Evolutionary conservation across 306 rosid species (phyloP), one percentile per base, ranked within the genome.

Genomic region (Prinsepia uniflora): DNA sequence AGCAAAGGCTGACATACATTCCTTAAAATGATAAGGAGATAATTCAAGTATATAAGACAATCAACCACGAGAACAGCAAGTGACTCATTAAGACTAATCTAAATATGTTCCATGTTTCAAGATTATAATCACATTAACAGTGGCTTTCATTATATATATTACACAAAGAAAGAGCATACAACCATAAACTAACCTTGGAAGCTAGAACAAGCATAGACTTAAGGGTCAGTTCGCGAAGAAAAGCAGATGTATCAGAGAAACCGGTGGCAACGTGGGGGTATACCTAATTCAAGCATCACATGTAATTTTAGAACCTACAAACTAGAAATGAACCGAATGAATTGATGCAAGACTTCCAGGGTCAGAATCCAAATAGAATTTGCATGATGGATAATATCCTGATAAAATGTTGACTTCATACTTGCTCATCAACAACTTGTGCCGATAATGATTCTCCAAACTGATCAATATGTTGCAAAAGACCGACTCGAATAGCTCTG

Each of bases 401-500:
- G 42, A 36, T 78, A 44, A 65, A 45, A 65, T 54, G 59, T 59
- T 42, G 72, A 72, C 72, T 54, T 53, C 81, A 43, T 86, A 95
- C 97, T 84, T 86, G 97, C 76, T 95, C 99, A 17, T 95, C 99
- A 81, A 95, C 96, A 72, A 81, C 72, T 81, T 95, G 92, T 42
- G 96, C 83, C 12, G 99, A 86, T 72, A 91, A 87, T 22, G 97
- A 83, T 70, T 91, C 99, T 50, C 99, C 99, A 72, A 22, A 95
- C 72, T 95, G 99, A 81, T 95, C 97, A 73, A 95, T 85, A 86
- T 95, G 96, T 81, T 95, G 99, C 79, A 95, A 86, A 73, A 95
- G 99, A 52, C 88, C 83, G 73, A 89, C 94, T 67, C 96, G 86
- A 78, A 95, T 86, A 74, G 97, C 87, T 82, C 97, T 92, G 72